These are phyloP conservation scores for Fusarium brachygibbosum DNA, from an alignment of 2,329 filamentous ascomycete genomes.

Conservation along the genomic window DNA sequence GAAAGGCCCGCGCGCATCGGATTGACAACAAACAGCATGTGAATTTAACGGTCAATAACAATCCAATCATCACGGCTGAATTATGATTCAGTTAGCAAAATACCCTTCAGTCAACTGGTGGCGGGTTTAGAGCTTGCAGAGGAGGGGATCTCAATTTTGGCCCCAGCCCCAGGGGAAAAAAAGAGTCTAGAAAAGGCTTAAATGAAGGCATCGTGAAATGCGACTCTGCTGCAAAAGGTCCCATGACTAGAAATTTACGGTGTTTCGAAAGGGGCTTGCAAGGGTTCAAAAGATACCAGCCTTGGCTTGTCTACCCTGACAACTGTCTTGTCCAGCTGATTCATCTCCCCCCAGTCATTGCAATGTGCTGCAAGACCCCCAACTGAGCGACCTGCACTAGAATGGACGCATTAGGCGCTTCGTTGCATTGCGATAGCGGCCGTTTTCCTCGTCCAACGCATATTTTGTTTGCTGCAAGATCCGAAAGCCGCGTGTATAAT, in stretches of 20 bases:
- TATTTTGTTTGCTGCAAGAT: constrained; percentile 7
- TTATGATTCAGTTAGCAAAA: background rate
- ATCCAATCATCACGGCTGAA: background rate
- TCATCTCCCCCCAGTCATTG: background rate
- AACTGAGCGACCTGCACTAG: constrained; percentile 13
- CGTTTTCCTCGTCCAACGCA: background rate
- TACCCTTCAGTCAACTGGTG: background rate
- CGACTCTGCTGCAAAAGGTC: constrained; percentile 33
- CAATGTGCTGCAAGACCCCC: constrained; percentile 4
- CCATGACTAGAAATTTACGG: constrained; percentile 22
- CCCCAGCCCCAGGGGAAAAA: background rate
- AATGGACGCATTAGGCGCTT: background rate
- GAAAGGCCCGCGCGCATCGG: background rate
- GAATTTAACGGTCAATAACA: background rate
- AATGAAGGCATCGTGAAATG: constrained; percentile 37
- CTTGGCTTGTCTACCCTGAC: background rate
- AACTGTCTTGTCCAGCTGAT: constrained; percentile 29
- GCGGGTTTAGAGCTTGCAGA: background rate
- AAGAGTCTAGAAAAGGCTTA: background rate
- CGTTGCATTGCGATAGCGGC: constrained; percentile 14
- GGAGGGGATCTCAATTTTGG: background rate
- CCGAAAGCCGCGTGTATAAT: constrained; percentile 22
- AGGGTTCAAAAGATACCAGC: constrained; percentile 9
- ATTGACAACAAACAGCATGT: constrained; percentile 2
- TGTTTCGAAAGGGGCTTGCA: constrained; percentile 16